Percentiles rank a stretch among this genome's conserved stretches.
Evolutionary conservation across 1,284 basidiomycete species (phyloP).

Genomic region (Exobasidium rhododendri): DNA sequence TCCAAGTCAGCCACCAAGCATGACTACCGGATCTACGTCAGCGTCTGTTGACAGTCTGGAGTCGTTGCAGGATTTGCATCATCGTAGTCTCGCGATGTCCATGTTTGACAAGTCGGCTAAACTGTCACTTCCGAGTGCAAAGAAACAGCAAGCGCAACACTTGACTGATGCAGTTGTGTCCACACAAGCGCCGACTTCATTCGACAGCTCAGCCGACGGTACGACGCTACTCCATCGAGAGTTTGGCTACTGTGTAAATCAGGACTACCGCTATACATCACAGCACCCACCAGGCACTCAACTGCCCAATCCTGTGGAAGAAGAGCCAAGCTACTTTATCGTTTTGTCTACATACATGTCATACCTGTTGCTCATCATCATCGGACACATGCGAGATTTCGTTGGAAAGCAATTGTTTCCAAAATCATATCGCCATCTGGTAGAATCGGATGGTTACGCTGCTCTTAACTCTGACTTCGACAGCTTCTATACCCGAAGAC

Average conservation of each 20-base stretch:
- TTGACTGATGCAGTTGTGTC: background rate
- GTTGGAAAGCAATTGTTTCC: slow-evolving; percentile 80
- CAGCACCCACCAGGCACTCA: slow-evolving; percentile 58
- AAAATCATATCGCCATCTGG: slow-evolving; percentile 67
- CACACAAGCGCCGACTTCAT: slow-evolving; percentile 11
- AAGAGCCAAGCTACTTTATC: slow-evolving; percentile 84
- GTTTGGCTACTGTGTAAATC: slow-evolving; percentile 77
- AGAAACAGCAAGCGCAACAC: background rate
- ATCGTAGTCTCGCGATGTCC: slow-evolving; percentile 25
- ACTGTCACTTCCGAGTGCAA: background rate
- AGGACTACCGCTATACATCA: slow-evolving; percentile 67
- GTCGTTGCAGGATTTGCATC: slow-evolving; percentile 32
- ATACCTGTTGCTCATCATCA: slow-evolving; percentile 62
- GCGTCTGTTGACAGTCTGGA: slow-evolving; percentile 33
- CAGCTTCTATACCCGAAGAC: slow-evolving; percentile 94
- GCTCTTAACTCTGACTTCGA: slow-evolving; percentile 97
- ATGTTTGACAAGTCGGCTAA: slow-evolving; percentile 19
- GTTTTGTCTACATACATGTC: slow-evolving; percentile 81
- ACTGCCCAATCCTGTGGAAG: slow-evolving; percentile 58
- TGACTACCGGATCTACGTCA: slow-evolving; percentile 46
- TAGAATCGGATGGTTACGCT: slow-evolving; percentile 64
- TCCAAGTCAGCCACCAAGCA: slow-evolving; percentile 36
- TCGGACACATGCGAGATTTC: slow-evolving; percentile 93
- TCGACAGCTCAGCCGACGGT: slow-evolving; percentile 21
- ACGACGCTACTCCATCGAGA: slow-evolving; percentile 65